A percentile compares a stretch with the other conserved stretches of the same genome.
Evolutionary conservation across 768 basidiomycete species (phyloP).

Genomic region (Tephrocybe sp.): DNA sequence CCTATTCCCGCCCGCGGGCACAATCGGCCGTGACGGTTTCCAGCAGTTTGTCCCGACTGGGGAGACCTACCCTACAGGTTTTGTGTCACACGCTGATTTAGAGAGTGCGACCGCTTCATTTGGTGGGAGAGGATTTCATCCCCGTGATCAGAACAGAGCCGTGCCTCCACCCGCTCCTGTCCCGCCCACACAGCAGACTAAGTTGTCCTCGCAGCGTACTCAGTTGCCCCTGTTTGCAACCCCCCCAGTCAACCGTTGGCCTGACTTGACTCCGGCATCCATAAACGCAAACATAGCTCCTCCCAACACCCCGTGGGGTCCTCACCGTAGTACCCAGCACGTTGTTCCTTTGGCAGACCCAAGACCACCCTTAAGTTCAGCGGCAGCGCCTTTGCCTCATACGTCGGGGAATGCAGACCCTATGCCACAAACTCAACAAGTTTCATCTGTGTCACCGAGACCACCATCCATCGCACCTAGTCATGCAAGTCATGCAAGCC

Average conservation of each 20-base stretch:
- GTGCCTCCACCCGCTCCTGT: not conserved
- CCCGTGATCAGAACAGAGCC: not conserved
- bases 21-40: not conserved
- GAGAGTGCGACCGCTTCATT: constrained; percentile 6
- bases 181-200: no score
- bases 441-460: not conserved
- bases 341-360: no score
- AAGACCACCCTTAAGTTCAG: not conserved
- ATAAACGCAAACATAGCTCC: no score
- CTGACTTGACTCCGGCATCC: no score
- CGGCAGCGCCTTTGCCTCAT: not conserved
- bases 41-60: not conserved
- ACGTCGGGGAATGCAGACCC: not conserved
- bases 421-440: not conserved
- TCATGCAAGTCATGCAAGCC: constrained; percentile 1
- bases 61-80: constrained; percentile 14
- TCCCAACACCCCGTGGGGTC: no score
- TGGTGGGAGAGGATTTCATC: not conserved
- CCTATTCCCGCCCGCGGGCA: not conserved
- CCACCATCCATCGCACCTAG: constrained; percentile 2
- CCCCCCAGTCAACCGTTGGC: no score
- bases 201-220: no score
- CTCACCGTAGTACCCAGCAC: no score
- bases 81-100: constrained; percentile 12
- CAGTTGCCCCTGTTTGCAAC: no score